Base-by-base conservation (phyloP, 2,329 filamentous ascomycete species). In the Fusarium phyllophilum region DNA sequence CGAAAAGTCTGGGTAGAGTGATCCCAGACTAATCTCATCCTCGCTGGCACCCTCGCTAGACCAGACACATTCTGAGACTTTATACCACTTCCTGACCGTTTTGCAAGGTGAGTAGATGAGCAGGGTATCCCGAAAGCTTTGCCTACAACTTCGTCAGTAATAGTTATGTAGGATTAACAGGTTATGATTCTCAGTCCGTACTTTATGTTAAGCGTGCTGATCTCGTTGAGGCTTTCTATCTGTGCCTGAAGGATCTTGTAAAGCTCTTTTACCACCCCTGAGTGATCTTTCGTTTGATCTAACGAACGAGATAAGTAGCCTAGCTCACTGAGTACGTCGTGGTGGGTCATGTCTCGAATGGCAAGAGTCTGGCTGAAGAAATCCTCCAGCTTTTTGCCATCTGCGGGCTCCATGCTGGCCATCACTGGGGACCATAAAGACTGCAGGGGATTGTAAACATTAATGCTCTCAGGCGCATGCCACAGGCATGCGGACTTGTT, bases 231-330 rank as follows among this genome's bases (percentile, higher is more conserved):
- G 8, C 6, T 29, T 3, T 38, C 6, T 5, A 18, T 26, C 13
- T 31, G 41, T 1, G 8, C 3, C 31, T 59, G 56, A 1, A 59
- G 33, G 13, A 49, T 29, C 14, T 1, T 31, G 5, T 59, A 59
- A 3, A 59, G 41, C 1, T 49, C n/a, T 2, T 1, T 29, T 0
- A 10, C 9, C 2, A 36, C 15, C 14, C 11, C 6, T 0, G 41
- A 49, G 33, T 49, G n/a, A 3, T 59, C 56, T 11, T 38, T 24
- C 0, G 7, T 10, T 5, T 49, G 31, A 14, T 49, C 42, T 9
- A 36, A 4, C 1, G 33, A 31, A 5, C 33, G 18, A 13, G 42
- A 49, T 11, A 49, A 5, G 10, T n/a, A 6, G 5, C 41, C 10
- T 6, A 59, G 56, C 20, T 59, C 56, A 9, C 18, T 59, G 12